Percentiles rank a stretch among this genome's conserved stretches.
These are phyloP conservation scores for Pleurotus tuber-regium DNA, from an alignment of 768 basidiomycete genomes.

Conservation along the genomic window DNA sequence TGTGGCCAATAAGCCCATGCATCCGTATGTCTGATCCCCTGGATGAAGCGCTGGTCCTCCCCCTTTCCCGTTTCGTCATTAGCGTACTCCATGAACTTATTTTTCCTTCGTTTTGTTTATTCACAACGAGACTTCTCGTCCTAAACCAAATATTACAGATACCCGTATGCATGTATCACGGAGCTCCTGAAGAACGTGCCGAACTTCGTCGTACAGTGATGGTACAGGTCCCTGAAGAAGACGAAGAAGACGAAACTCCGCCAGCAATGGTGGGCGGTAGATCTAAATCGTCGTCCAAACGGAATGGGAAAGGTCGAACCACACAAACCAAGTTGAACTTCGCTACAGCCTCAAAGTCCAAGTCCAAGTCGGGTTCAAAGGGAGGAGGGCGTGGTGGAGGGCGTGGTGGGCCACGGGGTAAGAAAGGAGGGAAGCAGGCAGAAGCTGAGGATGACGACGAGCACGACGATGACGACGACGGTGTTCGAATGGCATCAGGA, in stretches of 20 bases:
- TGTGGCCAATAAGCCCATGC: no score
- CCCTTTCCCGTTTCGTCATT: background rate
- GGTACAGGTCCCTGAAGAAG: slow-evolving; percentile 26
- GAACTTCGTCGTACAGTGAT: slow-evolving; percentile 69
- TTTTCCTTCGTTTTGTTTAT: background rate
- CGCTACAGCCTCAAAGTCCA: slow-evolving; percentile 12
- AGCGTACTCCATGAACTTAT: background rate
- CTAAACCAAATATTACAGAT: slow-evolving; percentile 44
- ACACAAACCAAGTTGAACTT: slow-evolving; percentile 13
- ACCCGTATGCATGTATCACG: slow-evolving; percentile 90
- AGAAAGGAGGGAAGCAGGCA: background rate
- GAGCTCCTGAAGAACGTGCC: slow-evolving; percentile 76
- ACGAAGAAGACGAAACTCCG: slow-evolving; percentile 13
- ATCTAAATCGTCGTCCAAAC: background rate
- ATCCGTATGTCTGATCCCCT: no score
- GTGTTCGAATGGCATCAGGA: no score
- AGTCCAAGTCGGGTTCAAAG: slow-evolving; percentile 14
- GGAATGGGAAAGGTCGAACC: slow-evolving; percentile 15
- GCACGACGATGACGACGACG: no score
- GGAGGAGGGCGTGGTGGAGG: slow-evolving; percentile 3
- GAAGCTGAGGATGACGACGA: no score
- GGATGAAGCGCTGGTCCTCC: no score
- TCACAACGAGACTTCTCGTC: background rate
- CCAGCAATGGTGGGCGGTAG: slow-evolving; percentile 10
- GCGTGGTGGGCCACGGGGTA: background rate